A percentile compares a stretch with the other conserved stretches of the same genome.
Conservation (phyloP, 371 early-diverging fungal genomes). For the Mortierella sp. region DNA sequence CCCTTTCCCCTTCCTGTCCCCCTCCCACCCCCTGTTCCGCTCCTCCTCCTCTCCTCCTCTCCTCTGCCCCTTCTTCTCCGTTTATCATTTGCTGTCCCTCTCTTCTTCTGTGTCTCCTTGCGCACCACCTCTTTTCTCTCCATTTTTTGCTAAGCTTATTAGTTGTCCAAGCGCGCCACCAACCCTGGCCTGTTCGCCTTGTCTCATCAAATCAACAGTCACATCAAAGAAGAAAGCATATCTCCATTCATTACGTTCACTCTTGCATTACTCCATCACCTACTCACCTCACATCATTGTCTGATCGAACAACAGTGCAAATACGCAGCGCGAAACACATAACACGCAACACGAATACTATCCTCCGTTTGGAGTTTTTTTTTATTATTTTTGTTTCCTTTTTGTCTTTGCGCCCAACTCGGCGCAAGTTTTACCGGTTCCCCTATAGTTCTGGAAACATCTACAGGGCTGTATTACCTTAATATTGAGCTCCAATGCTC, state of each 20-base stretch:
- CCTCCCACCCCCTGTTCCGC: neutral
- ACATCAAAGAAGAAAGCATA: neutral
- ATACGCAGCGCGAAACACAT: too few relatives aligned
- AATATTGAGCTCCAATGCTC: slow-evolving; percentile 6
- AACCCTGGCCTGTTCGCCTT: neutral
- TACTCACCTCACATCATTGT: too few relatives aligned
- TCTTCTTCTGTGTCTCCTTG: neutral
- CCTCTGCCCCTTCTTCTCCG: neutral
- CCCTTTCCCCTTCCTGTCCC: too few relatives aligned
- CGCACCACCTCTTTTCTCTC: neutral
- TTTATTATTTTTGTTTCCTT: neutral
- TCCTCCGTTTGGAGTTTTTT: neutral
- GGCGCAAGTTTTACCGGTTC: neutral
- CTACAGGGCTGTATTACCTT: neutral
- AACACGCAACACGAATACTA: too few relatives aligned
- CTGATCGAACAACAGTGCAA: too few relatives aligned
- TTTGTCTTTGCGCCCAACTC: neutral
- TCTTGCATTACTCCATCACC: neutral
- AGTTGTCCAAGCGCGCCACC: slow-evolving; percentile 10
- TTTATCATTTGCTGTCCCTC: neutral
- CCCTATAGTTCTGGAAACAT: neutral
- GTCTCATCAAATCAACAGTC: neutral
- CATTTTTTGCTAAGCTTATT: too few relatives aligned
- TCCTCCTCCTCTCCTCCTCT: too few relatives aligned
- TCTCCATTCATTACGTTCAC: too few relatives aligned